These are phyloP conservation scores for Epichloe bromicola DNA, from an alignment of 2,329 filamentous ascomycete species.

Conservation along the genomic window DNA sequence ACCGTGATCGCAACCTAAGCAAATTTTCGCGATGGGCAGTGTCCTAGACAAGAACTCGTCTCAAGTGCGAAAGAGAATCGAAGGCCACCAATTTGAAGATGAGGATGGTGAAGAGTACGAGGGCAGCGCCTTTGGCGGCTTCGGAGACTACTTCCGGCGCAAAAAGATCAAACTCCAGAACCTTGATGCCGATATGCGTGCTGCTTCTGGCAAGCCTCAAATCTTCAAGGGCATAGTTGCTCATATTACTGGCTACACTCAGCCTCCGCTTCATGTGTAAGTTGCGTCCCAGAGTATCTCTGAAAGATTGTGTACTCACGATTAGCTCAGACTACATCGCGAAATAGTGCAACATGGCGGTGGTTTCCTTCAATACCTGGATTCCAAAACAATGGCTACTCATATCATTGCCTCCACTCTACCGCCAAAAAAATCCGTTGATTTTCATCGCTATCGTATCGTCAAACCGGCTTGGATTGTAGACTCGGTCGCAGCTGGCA, in stretches of 20 bases:
- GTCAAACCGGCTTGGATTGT: conserved; percentile 92
- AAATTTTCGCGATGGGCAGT: conserved; percentile 36
- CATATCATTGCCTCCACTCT: conserved; percentile 88
- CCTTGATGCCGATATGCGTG: conserved; percentile 68
- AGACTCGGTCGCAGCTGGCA: conserved; percentile 73
- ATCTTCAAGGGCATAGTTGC: conserved; percentile 88
- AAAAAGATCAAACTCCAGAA: conserved; percentile 98
- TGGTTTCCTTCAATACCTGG: conserved; percentile 85
- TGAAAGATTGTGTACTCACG: conserved; percentile 8
- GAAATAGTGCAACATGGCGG: conserved; percentile 90
- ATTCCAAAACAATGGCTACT: conserved; percentile 87
- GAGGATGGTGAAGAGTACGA: conserved; percentile 88
- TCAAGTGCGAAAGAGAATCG: conserved; percentile 47
- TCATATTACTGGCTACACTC: conserved; percentile 91
- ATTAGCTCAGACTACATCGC: conserved; percentile 47
- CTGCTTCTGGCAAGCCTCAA: conserved; percentile 55
- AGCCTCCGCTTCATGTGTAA: conserved; percentile 72
- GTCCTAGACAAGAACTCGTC: conserved; percentile 51
- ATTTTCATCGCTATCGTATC: conserved; percentile 78
- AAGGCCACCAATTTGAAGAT: conserved; percentile 57
- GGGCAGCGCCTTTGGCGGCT: conserved; percentile 75
- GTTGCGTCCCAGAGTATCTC: conserved; percentile 9
- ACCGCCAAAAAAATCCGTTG: conserved; percentile 89
- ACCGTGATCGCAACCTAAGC: not conserved
- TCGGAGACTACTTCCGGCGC: conserved; percentile 80